Evolutionary conservation across 305 asterid species (phyloP), one percentile per base, ranked within the genome.

Genomic region (Ilex paraguariensis): DNA sequence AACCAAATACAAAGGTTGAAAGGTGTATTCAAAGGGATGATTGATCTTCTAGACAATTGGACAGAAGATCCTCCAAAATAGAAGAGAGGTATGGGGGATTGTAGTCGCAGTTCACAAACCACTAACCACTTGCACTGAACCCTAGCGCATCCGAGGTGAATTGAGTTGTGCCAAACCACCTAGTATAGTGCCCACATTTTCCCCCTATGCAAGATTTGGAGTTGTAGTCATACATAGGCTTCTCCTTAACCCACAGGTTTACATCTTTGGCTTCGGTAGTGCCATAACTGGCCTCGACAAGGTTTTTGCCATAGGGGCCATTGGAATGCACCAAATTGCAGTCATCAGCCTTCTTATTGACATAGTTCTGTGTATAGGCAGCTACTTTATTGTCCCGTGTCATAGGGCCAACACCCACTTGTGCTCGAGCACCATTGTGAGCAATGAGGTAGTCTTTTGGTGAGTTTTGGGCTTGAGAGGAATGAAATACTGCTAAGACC

Each of bases 251-350:
- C 86, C 88, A 85, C 71, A 83, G 0, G 3, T 70, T 69, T 17
- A 79, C 82, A 0, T 82, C 88, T 0, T 63, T 3, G 12, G 63
- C 31, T 10, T 85, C 90, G 0, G 67, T 71, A 63, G 84, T 82
- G 8, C 45, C 45, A 0, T 77, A 70, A 33, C 72, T 70, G 0
- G 87, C 90, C 62, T 73, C 76, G 3, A 89, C 91, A 5, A 80
- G 68, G 63, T 86, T 88, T 65, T 88, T 95, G 0, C 91, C 91
- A 16, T 85, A 88, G 0, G 76, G 69, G 0, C 95, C 94, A 4
- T 3, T 1, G 0, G 96, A 88, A 62, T 80, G 91, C 13, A 76
- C 66, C 3, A 88, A 60, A 9, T 64, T 62, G 48, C 95, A 87
- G 31, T 76, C 82, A 0, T 51, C 55, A 0, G 58, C 57, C 33